Conservation (phyloP, 345 rosid genomes). For the Theobroma cacao region DNA sequence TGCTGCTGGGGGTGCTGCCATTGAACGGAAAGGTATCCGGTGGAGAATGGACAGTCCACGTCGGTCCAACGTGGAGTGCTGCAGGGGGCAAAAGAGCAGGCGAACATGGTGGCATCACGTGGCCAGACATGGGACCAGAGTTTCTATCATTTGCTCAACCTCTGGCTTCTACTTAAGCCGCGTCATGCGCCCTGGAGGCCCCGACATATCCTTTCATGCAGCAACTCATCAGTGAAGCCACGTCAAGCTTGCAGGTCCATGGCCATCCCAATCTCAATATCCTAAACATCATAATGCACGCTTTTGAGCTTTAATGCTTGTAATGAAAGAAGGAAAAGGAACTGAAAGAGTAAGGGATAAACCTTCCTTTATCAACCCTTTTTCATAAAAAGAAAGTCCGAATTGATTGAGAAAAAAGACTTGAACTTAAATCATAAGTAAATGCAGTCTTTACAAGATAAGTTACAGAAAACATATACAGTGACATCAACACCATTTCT, state of each 20-base stretch:
- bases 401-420: not conserved
- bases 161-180: not conserved
- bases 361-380: too few species aligned
- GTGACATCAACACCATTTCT: too few species aligned
- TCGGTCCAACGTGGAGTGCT: not conserved
- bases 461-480: too few species aligned
- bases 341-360: too few species aligned
- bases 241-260: not conserved
- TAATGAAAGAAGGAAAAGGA: too few species aligned
- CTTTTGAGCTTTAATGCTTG: not conserved
- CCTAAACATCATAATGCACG: not conserved
- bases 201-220: not conserved
- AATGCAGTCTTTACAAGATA: too few species aligned
- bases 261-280: not conserved
- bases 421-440: too few species aligned
- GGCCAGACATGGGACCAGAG: conserved; percentile 1
- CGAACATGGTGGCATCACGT: not conserved
- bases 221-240: not conserved
- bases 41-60: conserved; percentile 12
- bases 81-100: not conserved
- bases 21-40: not conserved
- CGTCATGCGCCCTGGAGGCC: not conserved
- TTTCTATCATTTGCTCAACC: not conserved
- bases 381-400: not conserved
- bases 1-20: not conserved